phyloP scores from a whole-genome alignment of 176 grass and related monocot species.

The Otatea glauca region DNA sequence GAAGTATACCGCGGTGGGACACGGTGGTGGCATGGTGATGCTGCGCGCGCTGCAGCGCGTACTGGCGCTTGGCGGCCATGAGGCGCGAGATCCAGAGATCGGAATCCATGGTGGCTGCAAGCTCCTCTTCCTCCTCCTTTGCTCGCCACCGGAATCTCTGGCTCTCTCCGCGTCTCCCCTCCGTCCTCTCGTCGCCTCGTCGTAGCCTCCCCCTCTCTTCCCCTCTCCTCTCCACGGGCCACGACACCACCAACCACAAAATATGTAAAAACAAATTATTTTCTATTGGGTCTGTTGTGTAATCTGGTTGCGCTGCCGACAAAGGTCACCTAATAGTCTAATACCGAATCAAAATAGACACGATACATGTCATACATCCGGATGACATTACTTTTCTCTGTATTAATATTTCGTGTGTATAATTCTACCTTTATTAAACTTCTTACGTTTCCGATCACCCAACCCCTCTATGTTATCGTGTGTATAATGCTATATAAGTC shows the following conservation, averaged over 20 bases:
- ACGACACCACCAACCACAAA: conserved; percentile 30
- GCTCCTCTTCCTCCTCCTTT: not conserved
- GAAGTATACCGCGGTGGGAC: conserved; percentile 42
- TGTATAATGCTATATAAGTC: too few relatives aligned
- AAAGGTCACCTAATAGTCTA: too few relatives aligned
- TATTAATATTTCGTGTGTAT: too few relatives aligned
- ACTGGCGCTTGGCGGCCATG: conserved; percentile 76
- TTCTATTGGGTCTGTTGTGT: too few relatives aligned
- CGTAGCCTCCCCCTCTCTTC: not conserved
- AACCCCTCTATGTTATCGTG: too few relatives aligned
- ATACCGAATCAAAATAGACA: too few relatives aligned
- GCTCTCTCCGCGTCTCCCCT: not conserved
- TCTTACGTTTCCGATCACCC: too few relatives aligned
- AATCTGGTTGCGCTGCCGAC: too few relatives aligned
- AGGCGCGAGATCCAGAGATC: conserved; percentile 88
- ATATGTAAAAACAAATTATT: not conserved
- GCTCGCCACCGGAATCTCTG: not conserved
- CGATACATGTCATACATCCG: too few relatives aligned
- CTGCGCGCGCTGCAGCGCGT: conserved; percentile 52
- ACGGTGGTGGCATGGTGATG: conserved; percentile 25
- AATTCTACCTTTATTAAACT: too few relatives aligned
- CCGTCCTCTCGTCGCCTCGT: conserved; percentile 8
- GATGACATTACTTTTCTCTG: too few relatives aligned
- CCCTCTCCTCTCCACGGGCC: not conserved
- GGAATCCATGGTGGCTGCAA: conserved; percentile 67